A percentile compares a stretch with the other conserved stretches of the same genome.
Conservation (phyloP, 2,329 filamentous ascomycete genomes). For the Fusarium avenaceum region DNA sequence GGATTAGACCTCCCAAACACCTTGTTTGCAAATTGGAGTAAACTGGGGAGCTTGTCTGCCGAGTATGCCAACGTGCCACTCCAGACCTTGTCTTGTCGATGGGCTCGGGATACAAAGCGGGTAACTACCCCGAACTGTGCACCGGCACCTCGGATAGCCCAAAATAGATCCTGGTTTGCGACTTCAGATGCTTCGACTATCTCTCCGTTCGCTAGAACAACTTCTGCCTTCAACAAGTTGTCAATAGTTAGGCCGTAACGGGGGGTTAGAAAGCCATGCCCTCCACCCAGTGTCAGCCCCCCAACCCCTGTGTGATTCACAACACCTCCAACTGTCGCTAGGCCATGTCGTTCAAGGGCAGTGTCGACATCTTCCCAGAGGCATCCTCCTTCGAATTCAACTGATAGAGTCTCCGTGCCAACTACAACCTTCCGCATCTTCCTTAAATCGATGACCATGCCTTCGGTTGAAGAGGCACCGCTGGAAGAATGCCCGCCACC, state of each 20-base stretch:
- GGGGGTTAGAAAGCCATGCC: conserved; percentile 69
- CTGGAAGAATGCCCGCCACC: conserved; percentile 69
- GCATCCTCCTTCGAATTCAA: conserved; percentile 64
- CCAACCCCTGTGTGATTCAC: conserved; percentile 74
- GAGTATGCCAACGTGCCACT: conserved; percentile 49
- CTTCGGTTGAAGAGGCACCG: conserved; percentile 63
- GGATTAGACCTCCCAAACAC: conserved; percentile 34
- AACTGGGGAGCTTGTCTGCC: conserved; percentile 40
- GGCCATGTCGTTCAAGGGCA: conserved; percentile 61
- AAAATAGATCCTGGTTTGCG: conserved; percentile 61
- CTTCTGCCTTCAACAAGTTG: conserved; percentile 55
- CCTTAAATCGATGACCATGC: conserved; percentile 67
- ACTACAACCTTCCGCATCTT: conserved; percentile 64
- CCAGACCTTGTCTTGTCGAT: conserved; percentile 52
- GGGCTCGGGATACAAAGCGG: conserved; percentile 51
- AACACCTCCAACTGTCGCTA: conserved; percentile 72
- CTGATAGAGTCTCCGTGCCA: conserved; percentile 58
- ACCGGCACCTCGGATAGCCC: conserved; percentile 64
- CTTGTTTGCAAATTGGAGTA: conserved; percentile 45
- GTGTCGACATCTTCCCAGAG: conserved; percentile 68
- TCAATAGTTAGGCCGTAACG: conserved; percentile 65
- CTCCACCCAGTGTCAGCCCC: conserved; percentile 69
- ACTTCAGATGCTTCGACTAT: conserved; percentile 56
- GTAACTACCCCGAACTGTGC: conserved; percentile 60
- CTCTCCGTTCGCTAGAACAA: conserved; percentile 57